Evolutionary conservation across 2,329 filamentous ascomycete species (phyloP).

Genomic region (Thielaviopsis punctulata): DNA sequence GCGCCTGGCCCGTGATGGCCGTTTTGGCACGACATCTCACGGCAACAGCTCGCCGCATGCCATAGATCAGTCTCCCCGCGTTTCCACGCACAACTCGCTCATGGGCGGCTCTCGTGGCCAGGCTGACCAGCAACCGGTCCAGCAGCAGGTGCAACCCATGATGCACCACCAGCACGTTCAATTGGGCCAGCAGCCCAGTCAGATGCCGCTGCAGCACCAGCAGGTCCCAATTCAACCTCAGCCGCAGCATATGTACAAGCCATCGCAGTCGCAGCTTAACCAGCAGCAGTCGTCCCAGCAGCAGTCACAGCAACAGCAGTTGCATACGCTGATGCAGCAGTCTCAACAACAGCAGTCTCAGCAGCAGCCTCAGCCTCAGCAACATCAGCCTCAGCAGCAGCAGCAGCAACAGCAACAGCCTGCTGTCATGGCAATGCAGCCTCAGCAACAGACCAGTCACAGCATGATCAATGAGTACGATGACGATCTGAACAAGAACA

Average conservation of each 20-base stretch:
- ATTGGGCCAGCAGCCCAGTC: slow-evolving; percentile 23
- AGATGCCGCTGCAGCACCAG: slow-evolving; percentile 23
- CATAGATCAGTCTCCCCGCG: slow-evolving; percentile 11
- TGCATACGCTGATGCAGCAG: slow-evolving; percentile 12
- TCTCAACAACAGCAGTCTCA: slow-evolving; percentile 13
- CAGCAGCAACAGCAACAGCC: neutral
- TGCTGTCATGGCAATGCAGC: no score
- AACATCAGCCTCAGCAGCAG: neutral
- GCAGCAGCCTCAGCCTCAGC: neutral
- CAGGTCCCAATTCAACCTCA: slow-evolving; percentile 10
- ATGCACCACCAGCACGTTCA: slow-evolving; percentile 32
- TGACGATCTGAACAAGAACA: slow-evolving; percentile 35
- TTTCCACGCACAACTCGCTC: slow-evolving; percentile 15
- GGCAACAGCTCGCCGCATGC: slow-evolving; percentile 11
- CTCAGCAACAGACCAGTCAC: neutral
- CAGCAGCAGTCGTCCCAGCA: slow-evolving; percentile 10
- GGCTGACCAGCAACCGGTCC: slow-evolving; percentile 21
- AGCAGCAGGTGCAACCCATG: slow-evolving; percentile 19
- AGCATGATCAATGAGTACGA: slow-evolving; percentile 14
- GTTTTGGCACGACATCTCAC: slow-evolving; percentile 10
- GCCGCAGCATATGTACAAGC: slow-evolving; percentile 11
- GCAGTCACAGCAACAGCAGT: slow-evolving; percentile 14
- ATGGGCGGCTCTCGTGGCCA: slow-evolving; percentile 5
- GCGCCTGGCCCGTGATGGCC: slow-evolving; percentile 11
- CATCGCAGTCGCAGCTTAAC: slow-evolving; percentile 15